Base-by-base conservation (phyloP, 2,329 filamentous ascomycete species). In the Pleomassaria siparia region DNA sequence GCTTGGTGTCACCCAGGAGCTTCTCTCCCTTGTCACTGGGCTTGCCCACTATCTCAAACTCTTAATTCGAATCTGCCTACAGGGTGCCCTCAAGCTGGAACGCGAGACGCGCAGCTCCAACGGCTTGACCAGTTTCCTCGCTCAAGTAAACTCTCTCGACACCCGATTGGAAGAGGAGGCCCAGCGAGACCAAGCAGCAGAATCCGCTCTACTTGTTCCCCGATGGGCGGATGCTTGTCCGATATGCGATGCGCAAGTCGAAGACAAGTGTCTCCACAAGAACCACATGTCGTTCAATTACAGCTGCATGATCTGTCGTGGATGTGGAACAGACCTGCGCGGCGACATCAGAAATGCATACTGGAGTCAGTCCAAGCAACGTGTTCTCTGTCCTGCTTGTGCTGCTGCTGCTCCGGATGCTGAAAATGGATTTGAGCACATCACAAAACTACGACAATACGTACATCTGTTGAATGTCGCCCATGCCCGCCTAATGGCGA, bases 11-110 rank as follows among this genome's bases (percentile, higher is more conserved):
- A 99, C 94, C 8, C 94, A 99, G 70, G 94, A 99, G 69, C 80
- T 99, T n/a, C 75, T 99, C n/a, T 95, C 92, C 6, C 80, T 99
- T 7, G 94, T 99, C 44, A 99, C 94, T 30, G 92, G 94, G 28
- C 80, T 99, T 43, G 94, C 94, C 15, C 94, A 99, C 72, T 99
- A 99, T 66, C 83, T 99, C 44, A 99, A 99, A 72, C 86, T 99
- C 26, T 82, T 99, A 50, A 99, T 99, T 61, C 85, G 94, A 41
- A 99, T 99, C 60, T 96, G 94, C 66, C 80, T 99, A 22, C 95
- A 97, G 68, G 94, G 92, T 25, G 87, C 94, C 6, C 76, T 99
- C 39, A 92, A 91, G 63, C 81, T 97, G 30, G 94, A 99, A 72
- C 86, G 90, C 47, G 92, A 97, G 62, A 86, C 85, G 40, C 79